These are phyloP conservation scores for Lachnellula cervina DNA, from an alignment of 2,329 filamentous ascomycete genomes.

Conservation along the genomic window DNA sequence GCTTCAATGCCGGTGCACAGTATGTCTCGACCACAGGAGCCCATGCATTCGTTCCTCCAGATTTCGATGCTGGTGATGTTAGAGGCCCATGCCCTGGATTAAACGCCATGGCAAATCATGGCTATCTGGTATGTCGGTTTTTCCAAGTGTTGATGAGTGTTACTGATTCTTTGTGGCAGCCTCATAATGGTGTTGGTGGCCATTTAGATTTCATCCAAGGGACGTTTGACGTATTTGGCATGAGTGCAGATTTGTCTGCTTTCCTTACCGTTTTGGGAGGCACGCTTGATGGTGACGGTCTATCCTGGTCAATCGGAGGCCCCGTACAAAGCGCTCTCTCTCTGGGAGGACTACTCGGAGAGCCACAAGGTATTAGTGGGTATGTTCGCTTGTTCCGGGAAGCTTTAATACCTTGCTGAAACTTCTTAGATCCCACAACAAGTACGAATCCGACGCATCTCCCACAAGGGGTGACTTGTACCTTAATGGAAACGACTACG, in stretches of 20 bases:
- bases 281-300: constrained; percentile 44
- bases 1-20: constrained; percentile 8
- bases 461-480: constrained; percentile 50
- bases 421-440: constrained; percentile 48
- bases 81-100: constrained; percentile 35
- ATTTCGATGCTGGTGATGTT: constrained; percentile 33
- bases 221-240: constrained; percentile 37
- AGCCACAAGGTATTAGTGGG: constrained; percentile 36
- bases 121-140: background rate
- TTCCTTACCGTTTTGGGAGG: constrained; percentile 40
- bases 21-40: constrained; percentile 25
- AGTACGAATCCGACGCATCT: constrained; percentile 50
- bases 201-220: background rate
- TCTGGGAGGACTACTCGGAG: constrained; percentile 30
- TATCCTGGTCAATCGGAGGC: constrained; percentile 50
- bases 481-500: constrained; percentile 20
- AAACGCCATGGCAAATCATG: constrained; percentile 5
- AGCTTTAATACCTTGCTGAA: background rate
- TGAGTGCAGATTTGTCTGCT: constrained; percentile 38
- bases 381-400: background rate
- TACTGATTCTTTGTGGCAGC: background rate
- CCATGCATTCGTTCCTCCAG: constrained; percentile 33
- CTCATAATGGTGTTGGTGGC: background rate
- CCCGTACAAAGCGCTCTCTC: constrained; percentile 28
- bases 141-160: background rate